phyloP scores from a whole-genome alignment of 371 early-diverging fungal species.

The Rhizopus delemar region DNA sequence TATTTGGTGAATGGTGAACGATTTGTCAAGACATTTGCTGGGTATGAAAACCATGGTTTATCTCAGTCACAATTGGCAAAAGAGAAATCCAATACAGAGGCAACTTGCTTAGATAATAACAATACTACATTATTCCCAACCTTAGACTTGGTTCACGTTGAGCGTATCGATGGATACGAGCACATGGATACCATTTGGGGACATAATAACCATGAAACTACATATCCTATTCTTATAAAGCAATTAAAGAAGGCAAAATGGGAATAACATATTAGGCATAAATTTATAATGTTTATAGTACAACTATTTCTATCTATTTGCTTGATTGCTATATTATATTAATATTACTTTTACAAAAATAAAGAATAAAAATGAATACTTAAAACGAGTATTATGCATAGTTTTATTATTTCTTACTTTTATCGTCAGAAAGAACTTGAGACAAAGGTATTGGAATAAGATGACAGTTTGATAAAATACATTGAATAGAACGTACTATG shows the following conservation, averaged over 20 bases:
- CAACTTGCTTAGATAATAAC: background rate
- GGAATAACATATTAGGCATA: slow-evolving; percentile 10
- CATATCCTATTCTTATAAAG: slow-evolving; percentile 36
- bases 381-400: no score
- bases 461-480: no score
- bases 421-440: no score
- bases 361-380: no score
- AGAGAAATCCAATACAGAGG: slow-evolving; percentile 9
- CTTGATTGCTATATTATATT: no score
- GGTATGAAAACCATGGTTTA: slow-evolving; percentile 25
- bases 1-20: slow-evolving; percentile 52
- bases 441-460: no score
- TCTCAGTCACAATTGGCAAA: slow-evolving; percentile 15
- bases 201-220: slow-evolving; percentile 36
- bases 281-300: no score
- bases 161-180: slow-evolving; percentile 54
- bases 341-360: no score
- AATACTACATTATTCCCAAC: slow-evolving; percentile 25
- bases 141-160: slow-evolving; percentile 49
- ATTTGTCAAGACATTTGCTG: slow-evolving; percentile 43
- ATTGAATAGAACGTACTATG: no score
- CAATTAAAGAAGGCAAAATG: slow-evolving; percentile 24
- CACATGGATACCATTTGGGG: slow-evolving; percentile 67
- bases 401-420: no score
- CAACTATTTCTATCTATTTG: no score